Evolutionary conservation across 1,284 basidiomycete genomes (phyloP).

Genomic region (Ustilago bromivora): DNA sequence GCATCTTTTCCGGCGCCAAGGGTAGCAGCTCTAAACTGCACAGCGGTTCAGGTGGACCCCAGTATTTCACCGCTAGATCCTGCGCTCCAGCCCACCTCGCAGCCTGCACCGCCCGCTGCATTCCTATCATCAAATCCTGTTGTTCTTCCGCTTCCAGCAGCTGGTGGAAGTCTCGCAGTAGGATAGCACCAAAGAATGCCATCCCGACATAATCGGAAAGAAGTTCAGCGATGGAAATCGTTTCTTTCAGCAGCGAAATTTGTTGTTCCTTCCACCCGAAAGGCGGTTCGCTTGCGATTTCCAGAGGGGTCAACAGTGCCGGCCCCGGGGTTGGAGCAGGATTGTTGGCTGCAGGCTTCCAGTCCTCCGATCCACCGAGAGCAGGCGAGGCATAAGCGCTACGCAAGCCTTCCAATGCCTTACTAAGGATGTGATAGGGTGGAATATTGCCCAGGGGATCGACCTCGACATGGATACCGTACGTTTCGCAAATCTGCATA

Average conservation of each 20-base stretch:
- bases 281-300: slow-evolving; percentile 46
- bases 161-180: slow-evolving; percentile 49
- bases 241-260: slow-evolving; percentile 88
- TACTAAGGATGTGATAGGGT: slow-evolving; percentile 55
- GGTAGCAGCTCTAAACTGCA: slow-evolving; percentile 81
- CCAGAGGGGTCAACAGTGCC: slow-evolving; percentile 33
- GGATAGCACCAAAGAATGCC: slow-evolving; percentile 49
- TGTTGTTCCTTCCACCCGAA: slow-evolving; percentile 95
- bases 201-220: slow-evolving; percentile 78
- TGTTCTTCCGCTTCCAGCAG: slow-evolving; percentile 60
- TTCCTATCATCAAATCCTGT: slow-evolving; percentile 53
- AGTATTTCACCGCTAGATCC: slow-evolving; percentile 65
- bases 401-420: slow-evolving; percentile 46
- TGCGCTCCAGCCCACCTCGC: slow-evolving; percentile 56
- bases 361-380: slow-evolving; percentile 25
- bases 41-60: slow-evolving; percentile 75
- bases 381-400: slow-evolving; percentile 50
- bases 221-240: slow-evolving; percentile 87
- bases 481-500: slow-evolving; percentile 64
- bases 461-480: slow-evolving; percentile 63
- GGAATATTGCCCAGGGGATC: slow-evolving; percentile 56
- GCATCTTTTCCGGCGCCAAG: slow-evolving; percentile 79
- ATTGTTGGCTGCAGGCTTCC: slow-evolving; percentile 17
- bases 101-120: slow-evolving; percentile 63
- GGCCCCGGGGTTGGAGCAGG: background rate